Evolutionary conservation across 164 flowering plant genomes (phyloP).

Genomic region (Magnolia sinica): DNA sequence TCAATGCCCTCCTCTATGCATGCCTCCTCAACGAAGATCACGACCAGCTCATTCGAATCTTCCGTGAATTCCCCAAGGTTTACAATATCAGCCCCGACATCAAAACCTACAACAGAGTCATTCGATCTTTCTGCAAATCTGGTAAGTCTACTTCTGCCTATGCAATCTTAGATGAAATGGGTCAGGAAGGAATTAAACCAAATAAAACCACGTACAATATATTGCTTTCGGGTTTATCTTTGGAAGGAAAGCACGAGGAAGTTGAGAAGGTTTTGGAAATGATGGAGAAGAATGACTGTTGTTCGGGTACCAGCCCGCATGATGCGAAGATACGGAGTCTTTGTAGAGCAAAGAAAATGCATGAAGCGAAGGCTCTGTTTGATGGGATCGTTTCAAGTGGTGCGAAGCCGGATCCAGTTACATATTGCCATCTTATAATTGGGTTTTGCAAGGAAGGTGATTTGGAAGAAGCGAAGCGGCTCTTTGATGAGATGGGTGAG

Average conservation of each 20-base stretch:
- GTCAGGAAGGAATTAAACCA: constrained; percentile 46
- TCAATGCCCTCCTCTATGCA: constrained; percentile 54
- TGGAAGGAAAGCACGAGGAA: constrained; percentile 60
- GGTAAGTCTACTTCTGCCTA: constrained; percentile 50
- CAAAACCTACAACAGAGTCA: constrained; percentile 55
- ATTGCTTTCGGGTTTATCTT: constrained; percentile 62
- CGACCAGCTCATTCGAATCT: constrained; percentile 44
- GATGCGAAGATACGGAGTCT: constrained; percentile 66
- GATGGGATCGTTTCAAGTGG: constrained; percentile 52
- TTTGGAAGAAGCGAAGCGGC: constrained; percentile 61
- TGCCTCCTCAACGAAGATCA: constrained; percentile 46
- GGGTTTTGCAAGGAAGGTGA: constrained; percentile 78
- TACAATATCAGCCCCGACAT: constrained; percentile 47
- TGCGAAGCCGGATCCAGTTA: constrained; percentile 56
- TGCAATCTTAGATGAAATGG: constrained; percentile 70
- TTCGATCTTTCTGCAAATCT: constrained; percentile 58
- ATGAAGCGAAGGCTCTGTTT: constrained; percentile 64
- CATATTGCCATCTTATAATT: constrained; percentile 57
- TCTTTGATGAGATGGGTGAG: constrained; percentile 46
- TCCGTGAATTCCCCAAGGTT: constrained; percentile 42
- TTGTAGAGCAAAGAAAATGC: constrained; percentile 52
- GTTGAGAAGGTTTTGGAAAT: constrained; percentile 64
- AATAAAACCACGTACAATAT: constrained; percentile 46
- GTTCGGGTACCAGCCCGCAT: constrained; percentile 38
- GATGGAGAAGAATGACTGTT: constrained; percentile 42